Percentiles rank a stretch among this genome's conserved stretches.
phyloP scores from a whole-genome alignment of 805 yeast genomes.

The Scheffersomyces coipomensis region DNA sequence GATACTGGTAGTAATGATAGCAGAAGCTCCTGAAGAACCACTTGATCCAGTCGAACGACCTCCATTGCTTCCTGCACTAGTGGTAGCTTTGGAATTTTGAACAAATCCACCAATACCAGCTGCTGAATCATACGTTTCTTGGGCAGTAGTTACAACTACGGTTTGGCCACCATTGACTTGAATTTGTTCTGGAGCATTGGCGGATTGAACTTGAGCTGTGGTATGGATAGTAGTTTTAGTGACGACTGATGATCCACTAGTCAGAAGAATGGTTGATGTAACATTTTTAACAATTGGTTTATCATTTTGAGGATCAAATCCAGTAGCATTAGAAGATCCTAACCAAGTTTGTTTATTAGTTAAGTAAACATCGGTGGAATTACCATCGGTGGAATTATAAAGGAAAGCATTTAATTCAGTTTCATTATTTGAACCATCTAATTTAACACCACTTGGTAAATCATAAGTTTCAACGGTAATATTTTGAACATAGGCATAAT shows the following conservation, averaged over 20 bases:
- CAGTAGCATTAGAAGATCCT: conserved; percentile 61
- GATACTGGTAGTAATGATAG: conserved; percentile 1
- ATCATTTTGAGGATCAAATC: conserved; percentile 54
- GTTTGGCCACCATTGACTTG: conserved; percentile 11
- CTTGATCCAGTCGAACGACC: not conserved
- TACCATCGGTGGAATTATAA: conserved; percentile 45
- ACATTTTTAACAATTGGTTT: conserved; percentile 1
- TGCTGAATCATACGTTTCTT: conserved; percentile 8
- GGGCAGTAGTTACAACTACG: conserved; percentile 11
- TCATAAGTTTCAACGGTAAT: conserved; percentile 68
- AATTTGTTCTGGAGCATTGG: conserved; percentile 6
- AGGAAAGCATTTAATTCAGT: conserved; percentile 52
- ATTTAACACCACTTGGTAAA: conserved; percentile 56
- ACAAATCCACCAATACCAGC: conserved; percentile 37
- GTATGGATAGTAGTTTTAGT: conserved; percentile 16
- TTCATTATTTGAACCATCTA: conserved; percentile 43
- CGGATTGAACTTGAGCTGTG: too few species aligned
- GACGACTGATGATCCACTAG: conserved; percentile 16
- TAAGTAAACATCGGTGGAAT: conserved; percentile 44
- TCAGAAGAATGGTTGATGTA: conserved; percentile 9
- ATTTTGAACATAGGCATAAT: conserved; percentile 61
- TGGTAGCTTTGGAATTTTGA: conserved; percentile 23
- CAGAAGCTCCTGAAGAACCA: conserved; percentile 11
- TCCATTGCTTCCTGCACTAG: conserved; percentile 10
- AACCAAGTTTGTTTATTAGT: conserved; percentile 62